These are phyloP conservation scores for Crataegus laevigata DNA, from an alignment of 306 rosid genomes.

Conservation along the genomic window DNA sequence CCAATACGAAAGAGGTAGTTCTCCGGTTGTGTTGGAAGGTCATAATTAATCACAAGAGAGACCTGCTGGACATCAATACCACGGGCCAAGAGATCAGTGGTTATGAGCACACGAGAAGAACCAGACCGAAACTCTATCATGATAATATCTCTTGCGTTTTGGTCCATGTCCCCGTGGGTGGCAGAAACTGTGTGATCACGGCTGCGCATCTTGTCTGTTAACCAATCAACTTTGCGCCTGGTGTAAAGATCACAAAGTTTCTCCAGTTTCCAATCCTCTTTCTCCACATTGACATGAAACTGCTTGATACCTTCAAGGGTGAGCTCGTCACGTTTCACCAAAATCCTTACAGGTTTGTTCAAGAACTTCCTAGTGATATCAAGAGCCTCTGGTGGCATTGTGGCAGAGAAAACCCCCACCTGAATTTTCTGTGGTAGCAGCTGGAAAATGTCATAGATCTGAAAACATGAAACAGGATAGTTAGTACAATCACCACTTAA, in stretches of 20 bases:
- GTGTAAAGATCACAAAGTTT: conserved; percentile 63
- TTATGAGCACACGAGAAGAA: conserved; percentile 64
- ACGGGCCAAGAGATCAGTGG: conserved; percentile 64
- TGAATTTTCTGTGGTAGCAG: conserved; percentile 67
- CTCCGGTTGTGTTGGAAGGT: conserved; percentile 70
- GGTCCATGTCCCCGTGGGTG: conserved; percentile 80
- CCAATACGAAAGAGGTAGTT: conserved; percentile 68
- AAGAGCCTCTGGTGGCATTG: conserved; percentile 75
- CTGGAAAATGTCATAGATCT: conserved; percentile 78
- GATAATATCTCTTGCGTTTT: conserved; percentile 64
- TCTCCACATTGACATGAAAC: conserved; percentile 52
- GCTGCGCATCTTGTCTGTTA: conserved; percentile 57
- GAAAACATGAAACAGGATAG: neutral
- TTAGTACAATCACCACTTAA: conserved; percentile 5
- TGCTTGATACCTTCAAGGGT: conserved; percentile 64
- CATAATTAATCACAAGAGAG: conserved; percentile 57
- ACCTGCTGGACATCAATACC: conserved; percentile 72
- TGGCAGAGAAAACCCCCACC: conserved; percentile 71
- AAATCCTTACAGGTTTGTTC: conserved; percentile 60
- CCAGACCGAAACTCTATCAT: conserved; percentile 78
- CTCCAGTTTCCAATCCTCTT: conserved; percentile 68
- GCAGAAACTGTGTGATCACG: conserved; percentile 67
- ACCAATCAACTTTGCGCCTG: conserved; percentile 67
- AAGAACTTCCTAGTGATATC: conserved; percentile 70
- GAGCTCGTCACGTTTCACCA: conserved; percentile 65